phyloP scores from a whole-genome alignment of 495 filamentous ascomycete genomes.

The Collariella sp. region DNA sequence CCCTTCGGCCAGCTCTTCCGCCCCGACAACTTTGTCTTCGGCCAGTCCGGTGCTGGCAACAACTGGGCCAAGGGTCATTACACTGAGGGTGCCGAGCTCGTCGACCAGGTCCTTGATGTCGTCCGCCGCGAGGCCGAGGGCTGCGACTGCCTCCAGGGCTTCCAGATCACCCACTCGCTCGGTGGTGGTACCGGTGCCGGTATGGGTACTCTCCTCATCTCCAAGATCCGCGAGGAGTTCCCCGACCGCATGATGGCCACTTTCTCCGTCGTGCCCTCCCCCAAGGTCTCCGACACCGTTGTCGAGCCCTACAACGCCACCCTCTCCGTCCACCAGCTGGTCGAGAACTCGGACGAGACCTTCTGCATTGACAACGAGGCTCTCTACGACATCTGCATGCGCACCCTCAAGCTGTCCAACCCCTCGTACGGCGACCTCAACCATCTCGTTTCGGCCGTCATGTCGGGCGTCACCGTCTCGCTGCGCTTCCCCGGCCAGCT shows the following conservation, averaged over 20 bases:
- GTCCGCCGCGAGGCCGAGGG: slow-evolving; percentile 98
- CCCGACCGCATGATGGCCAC: slow-evolving; percentile 99
- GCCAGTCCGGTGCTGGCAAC: slow-evolving; percentile 99
- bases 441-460: slow-evolving; percentile 98
- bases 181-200: slow-evolving; percentile 99
- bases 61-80: slow-evolving; percentile 99
- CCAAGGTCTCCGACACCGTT: slow-evolving; percentile 99
- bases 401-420: slow-evolving; percentile 95
- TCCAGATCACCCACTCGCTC: slow-evolving; percentile 99
- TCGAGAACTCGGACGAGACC: slow-evolving; percentile 99
- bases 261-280: slow-evolving; percentile 98
- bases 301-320: slow-evolving; percentile 99
- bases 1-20: slow-evolving; percentile 99
- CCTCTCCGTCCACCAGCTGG: slow-evolving; percentile 96
- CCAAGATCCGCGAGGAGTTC: slow-evolving; percentile 99
- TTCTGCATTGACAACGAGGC: slow-evolving; percentile 99
- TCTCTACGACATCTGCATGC: slow-evolving; percentile 99
- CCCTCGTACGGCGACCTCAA: slow-evolving; percentile 99
- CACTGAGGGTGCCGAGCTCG: slow-evolving; percentile 98
- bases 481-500: slow-evolving; percentile 99
- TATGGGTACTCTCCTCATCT: slow-evolving; percentile 99
- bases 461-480: slow-evolving; percentile 98
- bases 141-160: slow-evolving; percentile 99
- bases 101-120: slow-evolving; percentile 96
- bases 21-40: slow-evolving; percentile 99